Percentiles rank a stretch among this genome's conserved stretches.
These are phyloP conservation scores for Actinomortierella wolfii DNA, from an alignment of 371 early-diverging fungal species.

Conservation along the genomic window DNA sequence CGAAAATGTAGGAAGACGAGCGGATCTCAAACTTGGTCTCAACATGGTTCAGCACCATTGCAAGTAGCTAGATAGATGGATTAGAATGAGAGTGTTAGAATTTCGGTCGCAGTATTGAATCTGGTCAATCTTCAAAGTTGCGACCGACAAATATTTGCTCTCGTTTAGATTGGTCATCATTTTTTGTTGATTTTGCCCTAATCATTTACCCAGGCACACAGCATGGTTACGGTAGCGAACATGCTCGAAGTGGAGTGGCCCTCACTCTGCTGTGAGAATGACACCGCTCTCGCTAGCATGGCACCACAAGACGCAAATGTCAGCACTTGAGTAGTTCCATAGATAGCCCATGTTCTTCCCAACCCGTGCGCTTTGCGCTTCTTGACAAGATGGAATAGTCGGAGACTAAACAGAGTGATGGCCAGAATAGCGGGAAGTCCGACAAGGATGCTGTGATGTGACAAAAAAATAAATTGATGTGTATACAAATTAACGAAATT, in stretches of 20 bases:
- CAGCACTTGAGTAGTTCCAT: conserved; percentile 16
- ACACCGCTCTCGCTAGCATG: conserved; percentile 7
- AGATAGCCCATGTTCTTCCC: conserved; percentile 15
- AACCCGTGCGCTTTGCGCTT: conserved; percentile 11
- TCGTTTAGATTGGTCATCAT: no score
- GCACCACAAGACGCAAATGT: conserved; percentile 7
- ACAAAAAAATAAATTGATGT: background rate
- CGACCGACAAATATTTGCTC: no score
- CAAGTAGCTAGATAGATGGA: conserved; percentile 13
- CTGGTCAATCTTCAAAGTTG: no score
- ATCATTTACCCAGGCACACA: no score
- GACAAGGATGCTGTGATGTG: conserved; percentile 8
- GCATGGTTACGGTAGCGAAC: no score
- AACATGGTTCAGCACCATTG: conserved; percentile 9
- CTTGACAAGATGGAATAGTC: conserved; percentile 4
- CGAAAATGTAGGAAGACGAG: conserved; percentile 17
- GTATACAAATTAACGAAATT: background rate
- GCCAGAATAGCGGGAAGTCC: conserved; percentile 17
- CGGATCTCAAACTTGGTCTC: conserved; percentile 16
- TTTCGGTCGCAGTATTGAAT: no score
- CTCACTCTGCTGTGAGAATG: conserved; percentile 8
- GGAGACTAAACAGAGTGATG: conserved; percentile 5
- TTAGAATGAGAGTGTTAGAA: no score
- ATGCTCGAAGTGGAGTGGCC: no score
- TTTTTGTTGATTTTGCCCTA: no score